Base-by-base conservation (phyloP, 768 basidiomycete species). In the Pleurotus ostreatus region DNA sequence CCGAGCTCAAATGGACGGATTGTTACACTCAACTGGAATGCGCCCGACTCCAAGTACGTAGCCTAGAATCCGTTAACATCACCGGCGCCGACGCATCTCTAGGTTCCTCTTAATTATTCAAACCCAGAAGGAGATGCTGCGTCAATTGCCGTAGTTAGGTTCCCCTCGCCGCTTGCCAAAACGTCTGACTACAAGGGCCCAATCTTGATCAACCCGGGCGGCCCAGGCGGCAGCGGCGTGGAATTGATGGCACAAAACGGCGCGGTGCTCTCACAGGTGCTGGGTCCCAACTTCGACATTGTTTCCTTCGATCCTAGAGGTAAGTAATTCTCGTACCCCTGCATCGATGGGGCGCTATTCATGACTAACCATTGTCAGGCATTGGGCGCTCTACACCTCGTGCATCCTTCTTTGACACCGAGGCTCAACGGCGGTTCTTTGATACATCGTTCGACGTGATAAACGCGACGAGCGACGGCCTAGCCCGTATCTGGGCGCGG, bases 281-380 rank as follows among this genome's bases (percentile, higher is more conserved):
- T 80, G 5, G 78, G 79, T 3, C 70, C 74, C 16, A 65, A 71
- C 44, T 81, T 75, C 57, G 77, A 81, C 52, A 59, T 79, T 3
- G 68, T 81, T 9, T 70, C 75, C 2, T 79, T 79, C 57, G 79
- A 81, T 60, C 77, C 77, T 12, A 62, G 77, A 66, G 77, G 76
- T 76, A 58, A 6, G 76, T 76, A 58, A 6, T 60, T 56, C 11
- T n/a, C 39, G 12, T 55, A 5, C 26, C 6, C 22, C 25, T 45
- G 41, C 30, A 16, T 7, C 39, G 3, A 22, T 37, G 25, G 15
- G 20, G 6, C 11, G 18, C 20, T 12, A 23, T 16, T 13, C 18
- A 6, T 30, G 22, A 18, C 37, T 45, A 13, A 15, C 20, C 44
- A 20, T 3, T 25, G 38, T 13, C 54, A 75, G 74, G 78, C 20